Conservation (phyloP, 176 grass and related monocot genomes). For the Rhipidocladum racemiflorum region DNA sequence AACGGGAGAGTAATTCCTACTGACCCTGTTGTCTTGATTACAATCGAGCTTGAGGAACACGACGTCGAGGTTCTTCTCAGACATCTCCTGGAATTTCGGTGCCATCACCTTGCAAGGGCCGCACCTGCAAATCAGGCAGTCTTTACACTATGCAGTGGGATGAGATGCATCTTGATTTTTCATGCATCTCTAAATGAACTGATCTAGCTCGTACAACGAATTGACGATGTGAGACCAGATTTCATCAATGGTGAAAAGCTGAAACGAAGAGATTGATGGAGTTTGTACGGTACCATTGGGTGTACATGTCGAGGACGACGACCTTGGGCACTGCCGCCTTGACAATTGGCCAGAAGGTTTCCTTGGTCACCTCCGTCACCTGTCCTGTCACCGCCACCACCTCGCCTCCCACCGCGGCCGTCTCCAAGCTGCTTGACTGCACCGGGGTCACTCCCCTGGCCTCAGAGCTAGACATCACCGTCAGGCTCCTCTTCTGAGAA, state of each 20-base stretch:
- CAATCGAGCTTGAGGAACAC: conserved; percentile 97
- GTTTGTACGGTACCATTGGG: conserved; percentile 65
- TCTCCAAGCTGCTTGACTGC: conserved; percentile 62
- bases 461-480: conserved; percentile 21
- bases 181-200: neutral
- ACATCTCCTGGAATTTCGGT: conserved; percentile 78
- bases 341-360: conserved; percentile 95
- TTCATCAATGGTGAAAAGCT: neutral
- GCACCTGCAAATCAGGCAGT: conserved; percentile 54
- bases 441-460: conserved; percentile 12
- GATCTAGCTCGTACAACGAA: neutral
- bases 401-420: conserved; percentile 28
- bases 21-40: conserved; percentile 89
- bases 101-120: conserved; percentile 94
- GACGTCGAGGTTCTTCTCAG: conserved; percentile 76
- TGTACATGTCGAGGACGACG: conserved; percentile 98
- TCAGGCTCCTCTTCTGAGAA: conserved; percentile 35
- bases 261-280: neutral
- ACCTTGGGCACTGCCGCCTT: conserved; percentile 68
- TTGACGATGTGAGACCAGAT: neutral
- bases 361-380: conserved; percentile 88
- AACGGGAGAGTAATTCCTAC: neutral
- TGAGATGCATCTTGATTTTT: neutral
- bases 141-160: neutral
- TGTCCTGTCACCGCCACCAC: conserved; percentile 55